Evolutionary conservation across 2,329 filamentous ascomycete species (phyloP).

Genomic region (Metarhizium humberi): DNA sequence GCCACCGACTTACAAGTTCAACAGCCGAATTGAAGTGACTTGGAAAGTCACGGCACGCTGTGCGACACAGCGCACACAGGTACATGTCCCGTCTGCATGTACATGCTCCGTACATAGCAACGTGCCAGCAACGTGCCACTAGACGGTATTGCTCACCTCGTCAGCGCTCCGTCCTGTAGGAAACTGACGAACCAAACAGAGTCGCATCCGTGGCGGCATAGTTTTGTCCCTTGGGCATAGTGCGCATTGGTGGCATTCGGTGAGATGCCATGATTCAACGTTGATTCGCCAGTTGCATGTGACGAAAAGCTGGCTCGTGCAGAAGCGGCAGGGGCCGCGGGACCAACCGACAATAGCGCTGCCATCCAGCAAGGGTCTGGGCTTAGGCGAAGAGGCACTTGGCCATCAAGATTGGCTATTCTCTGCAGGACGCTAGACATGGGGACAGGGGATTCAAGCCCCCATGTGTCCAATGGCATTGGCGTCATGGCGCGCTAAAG

Average conservation of each 20-base stretch:
- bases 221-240: neutral
- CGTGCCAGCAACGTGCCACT: neutral
- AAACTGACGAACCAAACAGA: neutral
- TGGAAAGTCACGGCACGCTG: neutral
- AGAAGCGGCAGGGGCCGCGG: conserved; percentile 35
- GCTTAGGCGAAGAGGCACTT: conserved; percentile 17
- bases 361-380: conserved; percentile 17
- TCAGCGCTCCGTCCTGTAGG: neutral
- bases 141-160: neutral
- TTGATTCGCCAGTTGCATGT: conserved; percentile 23
- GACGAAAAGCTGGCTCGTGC: conserved; percentile 35
- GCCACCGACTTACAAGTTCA: neutral
- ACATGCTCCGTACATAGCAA: neutral
- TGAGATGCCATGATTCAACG: neutral
- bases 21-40: neutral
- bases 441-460: neutral
- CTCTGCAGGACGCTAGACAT: conserved; percentile 20
- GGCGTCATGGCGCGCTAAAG: neutral
- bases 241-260: conserved; percentile 1
- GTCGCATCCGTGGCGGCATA: conserved; percentile 6
- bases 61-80: neutral
- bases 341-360: conserved; percentile 34
- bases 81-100: too few relatives aligned
- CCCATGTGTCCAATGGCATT: conserved; percentile 6
- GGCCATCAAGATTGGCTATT: conserved; percentile 31